Conservation (phyloP, 495 filamentous ascomycete genomes). For the Trichoderma erinaceum region DNA sequence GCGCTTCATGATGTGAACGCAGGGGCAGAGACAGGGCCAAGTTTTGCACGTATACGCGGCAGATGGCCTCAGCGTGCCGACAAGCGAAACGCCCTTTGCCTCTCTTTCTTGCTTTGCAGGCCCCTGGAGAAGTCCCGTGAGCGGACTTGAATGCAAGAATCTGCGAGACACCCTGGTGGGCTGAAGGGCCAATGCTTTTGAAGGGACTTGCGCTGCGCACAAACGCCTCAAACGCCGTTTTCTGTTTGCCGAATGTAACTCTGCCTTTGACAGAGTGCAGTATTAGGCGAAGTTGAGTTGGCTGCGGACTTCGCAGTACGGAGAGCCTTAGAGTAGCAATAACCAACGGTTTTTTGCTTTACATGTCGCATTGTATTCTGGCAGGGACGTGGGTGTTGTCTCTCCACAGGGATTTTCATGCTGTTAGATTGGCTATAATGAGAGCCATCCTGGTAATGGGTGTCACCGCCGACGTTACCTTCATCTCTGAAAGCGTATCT, state of each 20-base stretch:
- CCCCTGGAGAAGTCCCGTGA: not conserved
- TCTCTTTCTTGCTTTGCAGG: not conserved
- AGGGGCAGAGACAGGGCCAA: too few relatives aligned
- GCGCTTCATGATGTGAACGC: too few relatives aligned
- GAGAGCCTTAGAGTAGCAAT: too few relatives aligned
- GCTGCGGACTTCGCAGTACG: too few relatives aligned
- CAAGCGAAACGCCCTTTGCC: not conserved
- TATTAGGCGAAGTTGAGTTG: too few relatives aligned
- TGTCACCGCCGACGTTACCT: conserved; percentile 4
- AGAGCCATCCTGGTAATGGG: not conserved
- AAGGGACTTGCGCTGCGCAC: not conserved
- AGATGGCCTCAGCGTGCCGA: not conserved
- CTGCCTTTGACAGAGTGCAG: too few relatives aligned
- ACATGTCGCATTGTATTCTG: not conserved
- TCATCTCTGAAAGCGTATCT: not conserved
- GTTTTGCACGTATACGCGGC: not conserved
- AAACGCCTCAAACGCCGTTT: not conserved
- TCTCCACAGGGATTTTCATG: not conserved
- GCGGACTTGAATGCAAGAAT: not conserved
- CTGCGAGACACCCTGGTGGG: not conserved
- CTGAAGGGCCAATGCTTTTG: not conserved
- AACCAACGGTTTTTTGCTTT: too few relatives aligned
- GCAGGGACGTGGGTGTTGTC: not conserved
- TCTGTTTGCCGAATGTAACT: too few relatives aligned
- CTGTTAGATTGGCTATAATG: not conserved